Evolutionary conservation across 192 early-diverging fungal species (phyloP), one percentile per base, ranked within the genome.

Genomic region (Chytriomyces sp.): DNA sequence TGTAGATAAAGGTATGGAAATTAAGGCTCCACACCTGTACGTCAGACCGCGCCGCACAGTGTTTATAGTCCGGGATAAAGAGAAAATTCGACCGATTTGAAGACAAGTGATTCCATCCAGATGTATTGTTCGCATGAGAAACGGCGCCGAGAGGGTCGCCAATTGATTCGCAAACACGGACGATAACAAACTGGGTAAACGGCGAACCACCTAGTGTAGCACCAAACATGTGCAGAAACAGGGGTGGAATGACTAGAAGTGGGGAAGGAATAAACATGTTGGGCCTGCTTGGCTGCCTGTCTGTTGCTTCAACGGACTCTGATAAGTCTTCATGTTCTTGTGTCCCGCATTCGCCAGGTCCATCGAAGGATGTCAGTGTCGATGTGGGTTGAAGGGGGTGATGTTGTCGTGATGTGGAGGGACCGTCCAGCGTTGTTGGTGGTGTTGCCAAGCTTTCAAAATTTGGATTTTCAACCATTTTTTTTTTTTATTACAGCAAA

Each of bases 151-250:
- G 28, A 18, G 28, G 2, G 23, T 4, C 61, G 44, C 75, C 75
- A 7, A 76, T 64, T 48, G 18, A 8, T 7, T 49, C 8, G 50
- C 75, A 76, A 7, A 76, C 75, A 43, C 20, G 10, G 1, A 76
- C 11, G 48, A 76, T 59, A 6, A 76, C 7, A 64, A 76, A 76
- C 65, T 76, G 75, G 13, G 11, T 44, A 7, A 76, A 28, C 20
- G 75, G 47, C 5, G 43, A 64, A 0, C 23, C 65, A 35, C 64
- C 50, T 3, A 67, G 13, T 7, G 64, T 11, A 20, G 20, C 50
- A 26, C 45, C 75, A 11, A 76, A 45, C 44, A 53, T 48, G 44
- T 68, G 46, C 9, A 68, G 20, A 64, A 76, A 76, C 13, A 76
- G 45, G 2, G 75, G 75, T 28, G 44, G 13, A 26, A 76, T 68